These are phyloP conservation scores for Annulohypoxylon maeteangense DNA, from an alignment of 495 filamentous ascomycete genomes.

Conservation along the genomic window DNA sequence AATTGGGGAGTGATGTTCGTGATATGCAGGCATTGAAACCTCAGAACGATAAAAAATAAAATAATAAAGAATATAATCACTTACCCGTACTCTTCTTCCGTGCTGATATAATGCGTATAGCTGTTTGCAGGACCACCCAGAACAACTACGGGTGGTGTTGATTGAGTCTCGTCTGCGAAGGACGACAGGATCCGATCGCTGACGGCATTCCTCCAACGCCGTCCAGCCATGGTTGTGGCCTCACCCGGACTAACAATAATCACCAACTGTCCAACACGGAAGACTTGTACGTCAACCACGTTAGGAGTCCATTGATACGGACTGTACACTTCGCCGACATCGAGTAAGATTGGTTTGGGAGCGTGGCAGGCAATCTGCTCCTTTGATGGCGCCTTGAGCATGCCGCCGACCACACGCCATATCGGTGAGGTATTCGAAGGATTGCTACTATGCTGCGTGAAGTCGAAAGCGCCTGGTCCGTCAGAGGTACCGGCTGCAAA, in stretches of 20 bases:
- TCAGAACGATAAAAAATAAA: neutral
- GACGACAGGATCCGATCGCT: slow-evolving; percentile 59
- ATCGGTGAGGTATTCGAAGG: slow-evolving; percentile 81
- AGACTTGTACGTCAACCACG: slow-evolving; percentile 89
- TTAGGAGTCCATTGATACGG: slow-evolving; percentile 95
- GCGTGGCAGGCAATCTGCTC: slow-evolving; percentile 82
- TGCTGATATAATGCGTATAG: slow-evolving; percentile 96
- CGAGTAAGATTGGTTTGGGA: slow-evolving; percentile 88
- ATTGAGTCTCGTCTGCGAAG: slow-evolving; percentile 52
- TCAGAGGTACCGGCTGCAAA: slow-evolving; percentile 97
- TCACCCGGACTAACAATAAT: slow-evolving; percentile 91
- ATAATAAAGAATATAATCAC: slow-evolving; percentile 10
- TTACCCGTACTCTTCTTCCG: slow-evolving; percentile 84
- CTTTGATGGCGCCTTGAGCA: slow-evolving; percentile 75
- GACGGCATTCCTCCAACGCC: slow-evolving; percentile 90
- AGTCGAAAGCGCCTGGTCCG: slow-evolving; percentile 92
- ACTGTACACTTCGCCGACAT: slow-evolving; percentile 80
- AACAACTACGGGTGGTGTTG: slow-evolving; percentile 74
- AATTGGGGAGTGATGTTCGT: neutral
- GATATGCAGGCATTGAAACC: neutral
- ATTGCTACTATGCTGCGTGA: slow-evolving; percentile 84
- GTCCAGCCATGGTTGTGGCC: slow-evolving; percentile 93
- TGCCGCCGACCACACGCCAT: slow-evolving; percentile 79
- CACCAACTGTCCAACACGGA: slow-evolving; percentile 88
- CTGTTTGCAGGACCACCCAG: slow-evolving; percentile 94